A percentile compares a stretch with the other conserved stretches of the same genome.
Conservation (phyloP, 768 basidiomycete genomes). For the Leccinum subgranulosum region DNA sequence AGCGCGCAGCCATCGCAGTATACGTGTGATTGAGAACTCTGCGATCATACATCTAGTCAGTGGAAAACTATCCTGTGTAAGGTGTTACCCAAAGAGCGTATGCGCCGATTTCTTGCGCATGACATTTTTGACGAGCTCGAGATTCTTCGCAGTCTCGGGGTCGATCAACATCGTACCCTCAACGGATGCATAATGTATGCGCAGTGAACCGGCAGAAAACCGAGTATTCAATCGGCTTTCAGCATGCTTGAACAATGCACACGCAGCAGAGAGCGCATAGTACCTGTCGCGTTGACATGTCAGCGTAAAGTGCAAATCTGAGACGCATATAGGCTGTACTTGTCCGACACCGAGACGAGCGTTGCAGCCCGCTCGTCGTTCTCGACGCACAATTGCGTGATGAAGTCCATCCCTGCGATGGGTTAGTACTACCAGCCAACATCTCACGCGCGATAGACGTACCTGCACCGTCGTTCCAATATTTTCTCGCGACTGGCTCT, state of each 20-base stretch:
- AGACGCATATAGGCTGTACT: conserved; percentile 51
- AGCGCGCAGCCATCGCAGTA: conserved; percentile 86
- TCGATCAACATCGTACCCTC: conserved; percentile 97
- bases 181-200: conserved; percentile 72
- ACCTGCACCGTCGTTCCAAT: conserved; percentile 87
- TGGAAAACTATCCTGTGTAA: background rate
- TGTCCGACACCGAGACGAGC: conserved; percentile 73
- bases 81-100: conserved; percentile 71
- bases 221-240: conserved; percentile 66
- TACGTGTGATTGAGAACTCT: conserved; percentile 78
- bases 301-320: background rate
- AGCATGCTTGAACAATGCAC: conserved; percentile 84
- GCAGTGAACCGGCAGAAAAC: conserved; percentile 66
- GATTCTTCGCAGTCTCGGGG: conserved; percentile 78
- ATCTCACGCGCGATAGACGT: background rate
- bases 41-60: background rate
- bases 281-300: conserved; percentile 49
- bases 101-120: conserved; percentile 61
- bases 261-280: conserved; percentile 81
- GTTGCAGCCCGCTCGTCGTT: conserved; percentile 81
- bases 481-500: conserved; percentile 71
- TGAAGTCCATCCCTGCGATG: conserved; percentile 66
- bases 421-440: background rate
- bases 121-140: conserved; percentile 85
- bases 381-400: conserved; percentile 73